Evolutionary conservation across 345 rosid genomes (phyloP).

Genomic region (Melaleuca quinquenervia): DNA sequence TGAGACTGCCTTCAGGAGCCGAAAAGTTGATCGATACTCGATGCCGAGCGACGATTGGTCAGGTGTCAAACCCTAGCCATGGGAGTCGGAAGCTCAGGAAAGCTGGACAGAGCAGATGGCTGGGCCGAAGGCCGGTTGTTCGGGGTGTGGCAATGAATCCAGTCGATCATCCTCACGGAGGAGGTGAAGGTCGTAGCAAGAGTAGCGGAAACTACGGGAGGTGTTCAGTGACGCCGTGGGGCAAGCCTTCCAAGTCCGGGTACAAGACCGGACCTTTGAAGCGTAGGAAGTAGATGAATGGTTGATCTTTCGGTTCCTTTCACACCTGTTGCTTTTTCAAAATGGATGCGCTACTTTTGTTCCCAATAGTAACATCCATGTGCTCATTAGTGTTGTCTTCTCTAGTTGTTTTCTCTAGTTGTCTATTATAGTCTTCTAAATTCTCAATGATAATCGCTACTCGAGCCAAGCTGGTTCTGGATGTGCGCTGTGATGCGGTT

Average conservation of each 20-base stretch:
- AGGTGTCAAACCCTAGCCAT: constrained; percentile 62
- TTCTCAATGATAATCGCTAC: neutral
- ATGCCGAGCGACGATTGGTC: constrained; percentile 71
- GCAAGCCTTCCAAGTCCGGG: constrained; percentile 79
- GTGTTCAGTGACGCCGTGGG: constrained; percentile 73
- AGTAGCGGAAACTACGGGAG: constrained; percentile 66
- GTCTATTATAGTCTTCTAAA: neutral
- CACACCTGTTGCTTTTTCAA: neutral
- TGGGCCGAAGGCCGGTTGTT: constrained; percentile 71
- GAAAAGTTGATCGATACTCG: constrained; percentile 54
- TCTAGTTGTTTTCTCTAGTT: neutral
- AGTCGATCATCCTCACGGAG: constrained; percentile 93
- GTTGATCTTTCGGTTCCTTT: neutral
- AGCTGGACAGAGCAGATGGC: constrained; percentile 84
- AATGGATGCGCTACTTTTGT: neutral
- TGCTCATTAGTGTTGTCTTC: neutral
- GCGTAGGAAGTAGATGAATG: constrained; percentile 22
- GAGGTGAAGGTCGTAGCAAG: constrained; percentile 91
- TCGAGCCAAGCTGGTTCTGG: neutral
- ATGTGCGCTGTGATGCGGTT: neutral
- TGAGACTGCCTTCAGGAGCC: constrained; percentile 65
- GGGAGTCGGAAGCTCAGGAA: constrained; percentile 54
- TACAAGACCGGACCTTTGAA: constrained; percentile 52
- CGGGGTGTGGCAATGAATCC: constrained; percentile 90
- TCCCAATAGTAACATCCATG: neutral